Evolutionary conservation across 306 rosid species (phyloP).

Genomic region (Gillenia trifoliata): DNA sequence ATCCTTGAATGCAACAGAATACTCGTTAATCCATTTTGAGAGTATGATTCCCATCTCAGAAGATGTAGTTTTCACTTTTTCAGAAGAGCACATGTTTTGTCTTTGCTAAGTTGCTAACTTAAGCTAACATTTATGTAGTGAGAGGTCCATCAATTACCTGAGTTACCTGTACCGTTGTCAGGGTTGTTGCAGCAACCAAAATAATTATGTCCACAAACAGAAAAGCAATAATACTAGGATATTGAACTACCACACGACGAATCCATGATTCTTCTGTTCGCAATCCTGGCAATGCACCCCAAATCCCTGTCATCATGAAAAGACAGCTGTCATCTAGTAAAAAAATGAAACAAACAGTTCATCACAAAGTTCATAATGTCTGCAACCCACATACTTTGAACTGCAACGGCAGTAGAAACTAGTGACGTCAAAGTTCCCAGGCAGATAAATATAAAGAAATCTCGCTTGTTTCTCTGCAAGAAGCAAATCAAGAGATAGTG

Average conservation of each 20-base stretch:
- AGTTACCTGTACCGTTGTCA: slow-evolving; percentile 60
- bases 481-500: slow-evolving; percentile 27
- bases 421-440: slow-evolving; percentile 54
- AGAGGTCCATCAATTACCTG: slow-evolving; percentile 47
- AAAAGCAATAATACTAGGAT: slow-evolving; percentile 63
- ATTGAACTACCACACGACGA: slow-evolving; percentile 42
- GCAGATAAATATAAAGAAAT: slow-evolving; percentile 76
- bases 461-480: slow-evolving; percentile 92
- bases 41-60: not conserved
- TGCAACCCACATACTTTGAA: slow-evolving; percentile 58
- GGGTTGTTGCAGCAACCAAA: slow-evolving; percentile 44
- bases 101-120: not conserved
- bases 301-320: slow-evolving; percentile 60
- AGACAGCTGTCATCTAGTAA: slow-evolving; percentile 20
- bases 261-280: slow-evolving; percentile 62
- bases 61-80: not conserved
- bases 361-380: slow-evolving; percentile 18
- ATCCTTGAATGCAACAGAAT: not conserved
- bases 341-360: slow-evolving; percentile 6
- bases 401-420: slow-evolving; percentile 40
- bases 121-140: not conserved
- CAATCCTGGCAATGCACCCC: slow-evolving; percentile 41
- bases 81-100: not conserved
- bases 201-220: slow-evolving; percentile 49
- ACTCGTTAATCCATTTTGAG: not conserved